Conservation (phyloP, 169 alveolate genomes). For the Sarcocystis neurona region DNA sequence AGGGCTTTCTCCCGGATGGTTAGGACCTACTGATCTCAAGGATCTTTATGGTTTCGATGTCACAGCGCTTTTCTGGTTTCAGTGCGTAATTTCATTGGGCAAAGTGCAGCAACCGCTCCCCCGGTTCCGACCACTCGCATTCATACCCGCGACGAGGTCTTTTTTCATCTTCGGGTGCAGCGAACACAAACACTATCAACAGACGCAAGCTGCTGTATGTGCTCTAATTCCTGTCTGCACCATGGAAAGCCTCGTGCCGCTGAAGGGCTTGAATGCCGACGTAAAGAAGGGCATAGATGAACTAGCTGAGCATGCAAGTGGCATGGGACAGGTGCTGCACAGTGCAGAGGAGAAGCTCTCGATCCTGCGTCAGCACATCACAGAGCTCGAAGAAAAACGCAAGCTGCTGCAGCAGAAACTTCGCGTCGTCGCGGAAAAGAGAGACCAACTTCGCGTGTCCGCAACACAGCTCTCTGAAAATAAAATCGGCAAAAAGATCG, state of each 20-base stretch:
- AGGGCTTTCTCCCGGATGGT: not conserved
- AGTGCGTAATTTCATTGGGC: not conserved
- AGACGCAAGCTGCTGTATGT: not conserved
- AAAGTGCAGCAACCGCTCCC: no score
- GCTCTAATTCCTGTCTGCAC: conserved; percentile 1
- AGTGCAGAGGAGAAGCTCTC: no score
- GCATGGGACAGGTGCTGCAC: no score
- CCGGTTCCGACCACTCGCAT: conserved; percentile 1
- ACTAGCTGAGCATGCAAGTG: no score
- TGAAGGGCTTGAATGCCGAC: not conserved
- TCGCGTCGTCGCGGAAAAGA: no score
- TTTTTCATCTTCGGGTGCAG: not conserved
- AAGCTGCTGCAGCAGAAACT: no score
- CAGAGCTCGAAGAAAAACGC: no score
- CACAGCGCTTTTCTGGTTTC: not conserved
- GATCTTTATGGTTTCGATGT: conserved; percentile 28
- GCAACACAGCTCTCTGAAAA: no score
- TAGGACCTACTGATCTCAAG: not conserved
- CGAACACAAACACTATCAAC: not conserved
- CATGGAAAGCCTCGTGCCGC: not conserved
- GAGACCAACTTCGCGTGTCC: no score
- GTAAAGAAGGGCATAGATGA: no score
- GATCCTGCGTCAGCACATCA: no score
- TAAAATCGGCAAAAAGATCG: no score
- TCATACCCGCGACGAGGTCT: not conserved